Conservation (phyloP, 2,329 filamentous ascomycete species). For the Hortaea werneckii region DNA sequence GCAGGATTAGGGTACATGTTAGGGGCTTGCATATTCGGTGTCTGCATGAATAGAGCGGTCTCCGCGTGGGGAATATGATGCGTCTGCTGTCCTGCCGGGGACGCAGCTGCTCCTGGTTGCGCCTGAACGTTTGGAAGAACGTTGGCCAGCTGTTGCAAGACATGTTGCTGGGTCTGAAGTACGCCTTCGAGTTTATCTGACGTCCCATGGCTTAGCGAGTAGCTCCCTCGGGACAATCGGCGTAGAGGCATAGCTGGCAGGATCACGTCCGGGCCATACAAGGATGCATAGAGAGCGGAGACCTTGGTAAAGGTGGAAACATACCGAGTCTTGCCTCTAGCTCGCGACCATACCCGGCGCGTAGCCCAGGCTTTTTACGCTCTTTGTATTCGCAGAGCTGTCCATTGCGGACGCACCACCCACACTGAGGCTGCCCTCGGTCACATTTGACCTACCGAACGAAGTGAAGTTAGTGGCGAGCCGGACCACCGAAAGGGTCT, state of each 20-base stretch:
- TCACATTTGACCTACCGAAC: slow-evolving; percentile 50
- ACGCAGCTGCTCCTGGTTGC: slow-evolving; percentile 5
- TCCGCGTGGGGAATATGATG: slow-evolving; percentile 35
- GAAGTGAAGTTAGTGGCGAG: background rate
- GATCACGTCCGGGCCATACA: background rate
- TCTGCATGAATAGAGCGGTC: slow-evolving; percentile 38
- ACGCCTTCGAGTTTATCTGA: slow-evolving; percentile 38
- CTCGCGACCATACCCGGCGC: slow-evolving; percentile 46
- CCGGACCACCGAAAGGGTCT: background rate
- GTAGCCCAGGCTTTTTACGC: slow-evolving; percentile 57
- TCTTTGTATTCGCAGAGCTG: slow-evolving; percentile 60
- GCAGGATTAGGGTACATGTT: slow-evolving; percentile 23
- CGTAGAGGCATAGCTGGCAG: background rate
- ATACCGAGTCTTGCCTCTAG: slow-evolving; percentile 48
- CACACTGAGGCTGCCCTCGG: slow-evolving; percentile 64
- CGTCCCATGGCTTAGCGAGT: background rate
- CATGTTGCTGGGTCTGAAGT: slow-evolving; percentile 35
- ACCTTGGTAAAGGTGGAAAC: slow-evolving; percentile 15
- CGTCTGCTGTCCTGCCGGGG: slow-evolving; percentile 11
- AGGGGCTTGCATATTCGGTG: slow-evolving; percentile 34
- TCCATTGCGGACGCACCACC: slow-evolving; percentile 60
- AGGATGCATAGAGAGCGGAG: background rate
- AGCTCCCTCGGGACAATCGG: background rate
- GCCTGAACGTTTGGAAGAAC: slow-evolving; percentile 9
- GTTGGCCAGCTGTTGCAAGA: slow-evolving; percentile 34